Conservation (phyloP, 495 filamentous ascomycete genomes). For the Trypethelium eluteriae region DNA sequence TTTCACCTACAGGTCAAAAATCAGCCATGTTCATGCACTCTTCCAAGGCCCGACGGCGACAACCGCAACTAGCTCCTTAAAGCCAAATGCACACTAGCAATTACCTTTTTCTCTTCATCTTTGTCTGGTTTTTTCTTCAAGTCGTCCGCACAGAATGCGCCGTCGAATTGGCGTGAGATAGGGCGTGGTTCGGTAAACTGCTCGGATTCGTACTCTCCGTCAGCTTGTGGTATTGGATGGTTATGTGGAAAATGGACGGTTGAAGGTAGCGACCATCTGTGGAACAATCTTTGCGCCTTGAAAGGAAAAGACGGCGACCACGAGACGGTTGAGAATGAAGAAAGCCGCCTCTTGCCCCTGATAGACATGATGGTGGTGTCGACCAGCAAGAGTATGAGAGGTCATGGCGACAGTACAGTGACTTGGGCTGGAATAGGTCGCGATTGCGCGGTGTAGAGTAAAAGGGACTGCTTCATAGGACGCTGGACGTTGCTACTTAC, state of each 20-base stretch:
- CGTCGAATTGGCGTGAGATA: constrained; percentile 24
- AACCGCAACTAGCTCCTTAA: neutral
- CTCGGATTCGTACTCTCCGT: constrained; percentile 12
- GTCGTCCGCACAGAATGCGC: constrained; percentile 50
- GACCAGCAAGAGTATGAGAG: neutral
- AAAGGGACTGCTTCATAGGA: neutral
- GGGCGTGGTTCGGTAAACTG: constrained; percentile 13
- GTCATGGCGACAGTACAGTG: neutral
- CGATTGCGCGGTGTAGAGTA: neutral
- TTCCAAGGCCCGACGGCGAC: neutral
- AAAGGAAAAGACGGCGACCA: neutral
- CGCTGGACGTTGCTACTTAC: neutral
- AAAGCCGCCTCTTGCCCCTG: neutral
- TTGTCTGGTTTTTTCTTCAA: constrained; percentile 43
- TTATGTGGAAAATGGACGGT: neutral
- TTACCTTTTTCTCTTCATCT: constrained; percentile 48
- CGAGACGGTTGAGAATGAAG: neutral
- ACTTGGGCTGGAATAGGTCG: neutral
- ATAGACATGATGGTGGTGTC: neutral
- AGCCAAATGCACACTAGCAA: neutral
- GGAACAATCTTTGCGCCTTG: neutral
- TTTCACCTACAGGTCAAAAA: constrained; percentile 43
- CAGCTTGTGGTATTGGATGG: neutral
- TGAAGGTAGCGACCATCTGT: constrained; percentile 6
- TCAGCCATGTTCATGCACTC: neutral